Evolutionary conservation across 2,329 filamentous ascomycete species (phyloP), one percentile per base, ranked within the genome.

Genomic region (Eutypa lata): DNA sequence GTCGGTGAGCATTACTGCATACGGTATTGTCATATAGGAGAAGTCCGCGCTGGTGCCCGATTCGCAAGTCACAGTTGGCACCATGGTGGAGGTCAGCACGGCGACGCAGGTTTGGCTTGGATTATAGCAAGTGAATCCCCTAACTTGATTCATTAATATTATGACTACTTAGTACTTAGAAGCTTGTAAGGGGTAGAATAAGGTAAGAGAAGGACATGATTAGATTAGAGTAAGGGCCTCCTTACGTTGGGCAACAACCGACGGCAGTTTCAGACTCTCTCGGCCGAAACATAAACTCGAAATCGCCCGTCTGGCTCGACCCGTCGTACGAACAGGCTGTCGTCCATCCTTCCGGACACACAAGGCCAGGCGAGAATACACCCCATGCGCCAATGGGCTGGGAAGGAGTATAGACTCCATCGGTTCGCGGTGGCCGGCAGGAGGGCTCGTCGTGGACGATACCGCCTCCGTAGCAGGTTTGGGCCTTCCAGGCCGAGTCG

Each of bases 171-270:
- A n/a, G n/a, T n/a, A n/a, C n/a, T n/a, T n/a, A n/a, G n/a, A n/a
- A n/a, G n/a, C n/a, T 8, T 35, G 31, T 35, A 35, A 35, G 14
- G 31, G 14, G 31, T 35, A 35, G 31, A 8, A 35, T 35, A n/a
- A n/a, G n/a, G n/a, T n/a, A n/a, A n/a, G n/a, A n/a, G 3, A 53
- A 31, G 10, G 26, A 31, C 5, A 31, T 10, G 26, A 31, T n/a
- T n/a, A n/a, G n/a, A n/a, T n/a, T n/a, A n/a, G n/a, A n/a, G n/a
- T n/a, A 31, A 31, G 26, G 26, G 26, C 6, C 26, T n/a, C 26
- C 53, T 13, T 50, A 55, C 53, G 50, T 31, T 26, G 53, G 53
- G 24, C 53, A 55, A 31, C 53, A 55, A 16, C 53, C 50, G 6
- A 50, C 37, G 18, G 16, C 53, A n/a, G 44, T 40, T 38, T 55